Conservation (phyloP, 305 asterid species). For the Solanum hybrid region DNA sequence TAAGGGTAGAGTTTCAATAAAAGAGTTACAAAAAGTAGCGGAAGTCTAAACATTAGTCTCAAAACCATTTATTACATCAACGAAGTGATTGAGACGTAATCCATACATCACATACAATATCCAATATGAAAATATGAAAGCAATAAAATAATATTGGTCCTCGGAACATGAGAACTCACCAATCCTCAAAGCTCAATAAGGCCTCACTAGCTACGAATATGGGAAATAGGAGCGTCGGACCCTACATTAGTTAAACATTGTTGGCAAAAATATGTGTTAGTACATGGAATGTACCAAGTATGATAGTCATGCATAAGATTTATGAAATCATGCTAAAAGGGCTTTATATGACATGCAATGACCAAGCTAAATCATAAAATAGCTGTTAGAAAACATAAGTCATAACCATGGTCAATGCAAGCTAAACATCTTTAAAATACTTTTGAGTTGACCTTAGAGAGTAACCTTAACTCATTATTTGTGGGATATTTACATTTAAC, state of each 20-base stretch:
- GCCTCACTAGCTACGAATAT: neutral
- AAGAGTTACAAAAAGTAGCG: neutral
- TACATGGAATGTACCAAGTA: neutral
- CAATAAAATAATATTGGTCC: neutral
- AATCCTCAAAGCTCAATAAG: neutral
- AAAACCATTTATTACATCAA: neutral
- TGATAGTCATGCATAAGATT: neutral
- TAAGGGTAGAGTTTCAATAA: neutral
- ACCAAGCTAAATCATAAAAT: neutral
- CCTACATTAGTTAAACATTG: neutral
- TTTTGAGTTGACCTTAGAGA: neutral
- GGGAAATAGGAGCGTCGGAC: neutral
- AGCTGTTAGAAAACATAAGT: neutral
- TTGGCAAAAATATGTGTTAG: neutral
- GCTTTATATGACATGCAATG: neutral
- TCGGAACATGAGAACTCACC: neutral
- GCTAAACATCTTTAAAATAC: neutral
- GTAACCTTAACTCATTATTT: neutral
- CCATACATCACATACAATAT: neutral
- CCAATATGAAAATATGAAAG: neutral
- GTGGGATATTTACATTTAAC: neutral
- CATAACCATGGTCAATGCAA: neutral
- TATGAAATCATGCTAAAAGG: neutral
- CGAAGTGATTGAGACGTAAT: neutral
- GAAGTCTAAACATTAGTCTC: neutral